Percentiles rank a stretch among this genome's conserved stretches.
These are phyloP conservation scores for Pyrenophora graminea DNA, from an alignment of 2,329 filamentous ascomycete genomes.

Conservation along the genomic window DNA sequence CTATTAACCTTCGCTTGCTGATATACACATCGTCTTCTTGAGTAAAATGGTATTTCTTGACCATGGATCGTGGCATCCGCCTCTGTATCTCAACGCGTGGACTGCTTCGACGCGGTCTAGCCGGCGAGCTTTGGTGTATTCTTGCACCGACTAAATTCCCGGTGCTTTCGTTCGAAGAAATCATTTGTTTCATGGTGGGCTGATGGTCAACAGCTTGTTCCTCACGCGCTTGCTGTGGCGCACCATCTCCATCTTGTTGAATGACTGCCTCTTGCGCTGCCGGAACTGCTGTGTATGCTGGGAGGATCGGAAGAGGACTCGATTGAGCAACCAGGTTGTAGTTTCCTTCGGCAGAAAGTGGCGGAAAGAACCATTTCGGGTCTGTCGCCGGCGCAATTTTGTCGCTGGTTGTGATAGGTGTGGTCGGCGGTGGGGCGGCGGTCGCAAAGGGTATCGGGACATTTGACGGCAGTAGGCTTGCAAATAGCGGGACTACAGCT, in stretches of 20 bases:
- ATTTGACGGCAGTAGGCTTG: conserved; percentile 18
- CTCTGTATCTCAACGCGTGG: conserved; percentile 20
- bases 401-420: conserved; percentile 8
- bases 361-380: conserved; percentile 36
- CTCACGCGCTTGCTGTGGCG: neutral
- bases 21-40: conserved; percentile 44
- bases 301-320: conserved; percentile 14
- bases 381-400: conserved; percentile 30
- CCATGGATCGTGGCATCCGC: neutral
- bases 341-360: conserved; percentile 16
- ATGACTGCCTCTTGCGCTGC: neutral
- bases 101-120: conserved; percentile 12
- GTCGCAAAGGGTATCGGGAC: conserved; percentile 5
- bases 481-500: conserved; percentile 17
- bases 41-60: conserved; percentile 30
- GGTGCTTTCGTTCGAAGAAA: neutral
- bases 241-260: neutral
- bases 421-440: conserved; percentile 7
- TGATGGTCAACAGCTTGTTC: neutral
- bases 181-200: conserved; percentile 1
- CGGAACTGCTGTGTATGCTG: neutral
- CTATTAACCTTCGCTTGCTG: conserved; percentile 33
- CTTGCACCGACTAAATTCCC: neutral
- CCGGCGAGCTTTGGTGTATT: neutral
- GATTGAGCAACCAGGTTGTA: conserved; percentile 9